phyloP scores from a whole-genome alignment of 2,329 filamentous ascomycete genomes.

The Scortechinia acanthostroma region DNA sequence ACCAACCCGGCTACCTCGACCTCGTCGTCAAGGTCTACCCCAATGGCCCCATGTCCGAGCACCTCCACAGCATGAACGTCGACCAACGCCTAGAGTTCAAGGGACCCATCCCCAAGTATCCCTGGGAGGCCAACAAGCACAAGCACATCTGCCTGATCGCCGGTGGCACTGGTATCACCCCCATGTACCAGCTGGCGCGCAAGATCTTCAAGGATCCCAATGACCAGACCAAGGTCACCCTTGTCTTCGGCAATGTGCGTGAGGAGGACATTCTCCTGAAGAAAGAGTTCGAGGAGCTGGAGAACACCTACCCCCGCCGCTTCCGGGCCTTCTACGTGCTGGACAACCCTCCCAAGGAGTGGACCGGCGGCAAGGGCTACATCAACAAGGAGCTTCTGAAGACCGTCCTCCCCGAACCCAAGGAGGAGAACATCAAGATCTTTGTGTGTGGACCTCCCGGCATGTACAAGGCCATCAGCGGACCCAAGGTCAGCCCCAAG shows the following conservation, averaged over 20 bases:
- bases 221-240: constrained; percentile 71
- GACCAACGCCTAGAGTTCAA: constrained; percentile 64
- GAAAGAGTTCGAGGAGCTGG: constrained; percentile 56
- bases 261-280: constrained; percentile 68
- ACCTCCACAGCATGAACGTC: constrained; percentile 58
- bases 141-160: constrained; percentile 60
- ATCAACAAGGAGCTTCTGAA: constrained; percentile 67
- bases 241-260: constrained; percentile 63
- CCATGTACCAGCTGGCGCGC: constrained; percentile 69
- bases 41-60: constrained; percentile 62
- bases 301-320: constrained; percentile 66
- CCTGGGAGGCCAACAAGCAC: constrained; percentile 66
- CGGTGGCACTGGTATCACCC: constrained; percentile 68
- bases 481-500: constrained; percentile 57
- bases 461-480: constrained; percentile 67
- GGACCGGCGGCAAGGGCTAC: constrained; percentile 56
- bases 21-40: constrained; percentile 67
- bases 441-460: constrained; percentile 68
- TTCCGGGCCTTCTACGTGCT: constrained; percentile 70
- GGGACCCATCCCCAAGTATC: constrained; percentile 68
- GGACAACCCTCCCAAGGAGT: constrained; percentile 58
- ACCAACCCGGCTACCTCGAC: constrained; percentile 56
- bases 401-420: constrained; percentile 67
- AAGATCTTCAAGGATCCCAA: constrained; percentile 70
- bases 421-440: constrained; percentile 66